Evolutionary conservation across 1,284 basidiomycete genomes (phyloP), one percentile per base, ranked within the genome.

Genomic region (Heterobasidion irregulare): DNA sequence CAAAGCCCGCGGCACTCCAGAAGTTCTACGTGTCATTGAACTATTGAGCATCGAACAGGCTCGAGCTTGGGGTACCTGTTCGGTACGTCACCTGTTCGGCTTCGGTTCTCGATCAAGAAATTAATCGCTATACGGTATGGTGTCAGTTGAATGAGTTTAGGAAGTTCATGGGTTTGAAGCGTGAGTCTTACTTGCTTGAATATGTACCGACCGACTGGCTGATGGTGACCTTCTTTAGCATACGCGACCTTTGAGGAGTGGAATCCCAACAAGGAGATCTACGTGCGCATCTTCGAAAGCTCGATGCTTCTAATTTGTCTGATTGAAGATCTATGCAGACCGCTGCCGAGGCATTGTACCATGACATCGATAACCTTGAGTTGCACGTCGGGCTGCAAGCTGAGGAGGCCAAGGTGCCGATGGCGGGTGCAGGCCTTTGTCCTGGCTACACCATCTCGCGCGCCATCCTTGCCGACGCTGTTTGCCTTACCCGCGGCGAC

Each of bases 391-490:
- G 85, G 9, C 66, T 89, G 56, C 83, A 88, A 70, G 86, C 88
- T 6, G 89, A 93, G 66, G 77, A 92, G 66, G 65, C 84, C 9
- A 93, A 93, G 65, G 65, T 70, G 12, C 79, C 83, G 16, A 78
- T 80, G 46, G 79, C 83, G 8, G 89, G 89, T n/a, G 86, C 88
- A 8, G 92, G 92, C 10, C 66, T 92, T 3, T 91, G 89, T 67
- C 89, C 90, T n/a, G 90, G 91, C 19, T 92, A 85, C 72, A 93
- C 92, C 8, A 89, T 93, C 63, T 90, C 89, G 7, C 78, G 92
- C 38, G 86, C 89, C 18, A 94, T 94, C 61, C 74, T 94, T 15
- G 78, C 86, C 12, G 92, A 94, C 65, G 92, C 92, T 6, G 84
- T 92, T 41, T 80, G 79, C 52, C 75, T 93, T 47, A 78, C 75